Conservation (phyloP, 805 yeast genomes). For the Spathaspora boniae region DNA sequence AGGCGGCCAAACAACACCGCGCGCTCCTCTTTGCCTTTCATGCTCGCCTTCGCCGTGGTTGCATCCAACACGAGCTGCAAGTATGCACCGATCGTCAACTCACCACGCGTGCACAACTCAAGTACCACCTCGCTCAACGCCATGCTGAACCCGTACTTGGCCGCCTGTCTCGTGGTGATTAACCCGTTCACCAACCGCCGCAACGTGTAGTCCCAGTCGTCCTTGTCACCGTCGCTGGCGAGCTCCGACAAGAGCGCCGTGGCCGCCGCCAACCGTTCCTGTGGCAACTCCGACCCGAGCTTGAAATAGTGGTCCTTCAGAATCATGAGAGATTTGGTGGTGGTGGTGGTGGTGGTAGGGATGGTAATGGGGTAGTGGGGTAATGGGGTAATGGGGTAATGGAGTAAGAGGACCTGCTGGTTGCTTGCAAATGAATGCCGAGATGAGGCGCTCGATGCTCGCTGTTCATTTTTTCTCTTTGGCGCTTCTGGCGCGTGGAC, state of each 20-base stretch:
- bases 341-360: too few species aligned
- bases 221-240: constrained; percentile 31
- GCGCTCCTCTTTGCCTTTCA: constrained; percentile 81
- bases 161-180: constrained; percentile 76
- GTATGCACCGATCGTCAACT: constrained; percentile 30
- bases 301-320: constrained; percentile 74
- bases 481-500: too few species aligned
- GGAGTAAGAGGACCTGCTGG: too few species aligned
- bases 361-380: too few species aligned
- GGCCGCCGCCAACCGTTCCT: constrained; percentile 73
- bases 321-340: constrained; percentile 37
- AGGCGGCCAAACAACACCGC: constrained; percentile 76
- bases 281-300: constrained; percentile 71
- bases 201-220: constrained; percentile 81
- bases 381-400: too few species aligned
- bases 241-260: constrained; percentile 62
- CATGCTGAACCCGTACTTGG: constrained; percentile 84
- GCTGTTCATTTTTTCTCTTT: too few species aligned
- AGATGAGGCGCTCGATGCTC: too few species aligned
- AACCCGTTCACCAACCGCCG: constrained; percentile 78
- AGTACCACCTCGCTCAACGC: constrained; percentile 69
- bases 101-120: constrained; percentile 28
- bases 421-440: too few species aligned
- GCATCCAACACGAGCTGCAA: constrained; percentile 38
- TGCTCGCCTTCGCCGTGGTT: constrained; percentile 30